Evolutionary conservation across 306 rosid genomes (phyloP), one percentile per base, ranked within the genome.

Genomic region (Dalbergia cochinchinensis): DNA sequence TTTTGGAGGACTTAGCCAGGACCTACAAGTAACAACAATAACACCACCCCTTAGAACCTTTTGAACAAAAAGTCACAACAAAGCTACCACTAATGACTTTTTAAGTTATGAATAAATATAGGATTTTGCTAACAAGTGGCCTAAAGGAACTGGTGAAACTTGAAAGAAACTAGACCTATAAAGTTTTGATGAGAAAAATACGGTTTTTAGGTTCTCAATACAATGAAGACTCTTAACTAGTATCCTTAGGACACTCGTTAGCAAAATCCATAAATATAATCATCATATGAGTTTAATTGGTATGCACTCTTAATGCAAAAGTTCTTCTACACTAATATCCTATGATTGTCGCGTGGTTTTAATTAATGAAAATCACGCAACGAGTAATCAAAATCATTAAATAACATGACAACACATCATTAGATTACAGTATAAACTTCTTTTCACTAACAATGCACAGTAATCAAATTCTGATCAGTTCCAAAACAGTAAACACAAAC

Each of bases 1-100:
- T 95, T 88, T 95, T 95, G 11, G 99, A 95, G 15, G 99, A 93
- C 85, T 95, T 95, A 12, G 98, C 99, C 86, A 95, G 87, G 77
- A 95, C 99, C 99, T 95, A 91, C 85, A 90, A 78, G 50, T 39
- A 80, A 74, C 7, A 65, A 69, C 73, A 83, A 11, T 33, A 60
- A 57, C 35, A 74, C 69, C 34, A 74, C 65, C 65, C 67, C 67
- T 19, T 63, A 44, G 6, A 44, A 47, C 14, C 33, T 79, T 53
- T 47, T 10, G n/a, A 73, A 80, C 20, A 76, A 39, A 18, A 68
- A 57, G 39, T 15, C 45, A 45, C 47, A 80, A 20, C 39, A 71
- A 77, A 41, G 65, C 67, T 71, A 41, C 16, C 50, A 44, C 50
- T 10, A 44, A 44, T 44, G 31, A 26, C 31, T 26, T 26, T 26